Conservation (phyloP, 345 rosid genomes). For the Moricandia arvensis region DNA sequence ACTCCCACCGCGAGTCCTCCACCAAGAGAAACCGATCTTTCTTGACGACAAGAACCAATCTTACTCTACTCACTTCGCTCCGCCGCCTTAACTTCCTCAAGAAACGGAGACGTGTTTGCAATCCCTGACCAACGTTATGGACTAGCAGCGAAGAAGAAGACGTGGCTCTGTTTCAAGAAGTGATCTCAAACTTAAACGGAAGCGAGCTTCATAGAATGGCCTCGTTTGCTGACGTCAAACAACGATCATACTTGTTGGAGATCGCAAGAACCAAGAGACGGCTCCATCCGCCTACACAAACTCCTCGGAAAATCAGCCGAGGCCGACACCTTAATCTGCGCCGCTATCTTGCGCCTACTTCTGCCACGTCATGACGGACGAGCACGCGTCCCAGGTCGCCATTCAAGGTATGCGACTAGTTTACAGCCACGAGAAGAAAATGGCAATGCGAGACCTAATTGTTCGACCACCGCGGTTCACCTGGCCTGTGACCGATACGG, state of each 20-base stretch:
- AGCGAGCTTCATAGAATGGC: neutral
- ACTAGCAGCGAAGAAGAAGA: conserved; percentile 2
- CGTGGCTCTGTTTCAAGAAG: neutral
- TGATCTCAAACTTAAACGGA: neutral
- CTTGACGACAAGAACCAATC: neutral
- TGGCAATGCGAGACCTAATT: neutral
- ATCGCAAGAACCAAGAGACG: conserved; percentile 5
- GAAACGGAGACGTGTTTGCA: neutral
- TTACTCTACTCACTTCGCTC: neutral
- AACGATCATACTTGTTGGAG: neutral
- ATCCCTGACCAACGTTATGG: neutral
- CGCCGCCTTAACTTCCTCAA: neutral
- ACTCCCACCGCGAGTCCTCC: neutral
- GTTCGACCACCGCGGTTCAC: neutral
- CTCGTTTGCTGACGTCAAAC: neutral
- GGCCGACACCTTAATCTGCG: neutral
- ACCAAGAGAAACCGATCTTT: neutral
- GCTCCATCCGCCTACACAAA: conserved; percentile 2
- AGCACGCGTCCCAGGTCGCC: neutral
- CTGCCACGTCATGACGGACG: conserved; percentile 3
- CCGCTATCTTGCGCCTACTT: neutral
- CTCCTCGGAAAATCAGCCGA: conserved; percentile 10
- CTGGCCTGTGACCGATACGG: neutral
- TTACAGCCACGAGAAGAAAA: neutral
- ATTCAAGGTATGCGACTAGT: neutral